Percentiles rank a stretch among this genome's conserved stretches.
Evolutionary conservation across 805 yeast genomes (phyloP).

Genomic region (Hanseniaspora pseudoguilliermondii): DNA sequence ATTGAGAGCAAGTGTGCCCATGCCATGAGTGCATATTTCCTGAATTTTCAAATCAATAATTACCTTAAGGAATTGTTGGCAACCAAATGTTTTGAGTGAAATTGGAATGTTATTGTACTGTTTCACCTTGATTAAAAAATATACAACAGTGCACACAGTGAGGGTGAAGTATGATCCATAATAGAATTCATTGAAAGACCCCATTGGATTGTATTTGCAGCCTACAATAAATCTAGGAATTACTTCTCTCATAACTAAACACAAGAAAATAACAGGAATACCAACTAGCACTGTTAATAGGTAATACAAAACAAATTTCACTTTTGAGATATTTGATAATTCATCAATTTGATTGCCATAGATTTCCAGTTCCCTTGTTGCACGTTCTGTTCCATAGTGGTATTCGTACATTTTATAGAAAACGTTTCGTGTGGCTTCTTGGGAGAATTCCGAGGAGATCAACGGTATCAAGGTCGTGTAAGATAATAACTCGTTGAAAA

Average conservation of each 20-base stretch:
- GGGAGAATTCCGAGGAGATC: not conserved
- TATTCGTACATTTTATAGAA: slow-evolving; percentile 10
- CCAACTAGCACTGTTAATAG: not conserved
- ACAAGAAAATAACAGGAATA: not conserved
- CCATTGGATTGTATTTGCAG: not conserved
- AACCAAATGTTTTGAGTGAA: not conserved
- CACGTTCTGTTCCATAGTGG: not conserved
- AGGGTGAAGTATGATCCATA: not conserved
- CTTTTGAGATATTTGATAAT: not conserved
- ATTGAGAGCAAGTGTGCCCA: not conserved
- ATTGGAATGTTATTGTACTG: not conserved
- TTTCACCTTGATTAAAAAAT: not conserved
- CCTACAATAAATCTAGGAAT: not conserved
- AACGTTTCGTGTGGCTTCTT: not conserved
- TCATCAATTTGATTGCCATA: not conserved
- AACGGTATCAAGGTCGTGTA: not conserved
- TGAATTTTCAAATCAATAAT: not conserved
- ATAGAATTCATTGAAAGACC: not conserved
- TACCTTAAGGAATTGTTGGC: not conserved
- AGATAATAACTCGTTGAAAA: not conserved
- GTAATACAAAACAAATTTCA: not conserved
- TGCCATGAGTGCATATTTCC: not conserved
- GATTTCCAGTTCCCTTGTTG: not conserved
- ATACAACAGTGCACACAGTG: not conserved
- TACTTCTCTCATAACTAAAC: not conserved